Base-by-base conservation (phyloP, 371 early-diverging fungal genomes). In the Chytridiales sp. region DNA sequence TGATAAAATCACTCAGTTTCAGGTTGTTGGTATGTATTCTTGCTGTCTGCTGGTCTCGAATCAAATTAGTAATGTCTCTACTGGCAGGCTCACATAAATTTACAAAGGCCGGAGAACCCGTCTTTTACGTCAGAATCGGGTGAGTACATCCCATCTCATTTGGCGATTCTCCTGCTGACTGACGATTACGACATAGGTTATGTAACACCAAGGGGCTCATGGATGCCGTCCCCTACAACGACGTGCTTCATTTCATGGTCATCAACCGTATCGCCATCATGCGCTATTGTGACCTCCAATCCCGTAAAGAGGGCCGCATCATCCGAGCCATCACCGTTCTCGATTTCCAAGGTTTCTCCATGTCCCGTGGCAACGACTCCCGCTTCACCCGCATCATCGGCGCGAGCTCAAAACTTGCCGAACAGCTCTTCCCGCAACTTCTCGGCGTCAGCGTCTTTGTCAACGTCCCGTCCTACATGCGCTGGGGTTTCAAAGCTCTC, bases 381-480 rank as follows among this genome's bases (percentile, higher is more conserved):
- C 34, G 53, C 9, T 52, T 52, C 38, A 34, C 39, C 19, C 35
- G 26, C 17, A 40, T 36, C 19, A 9, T 52, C 24, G 53, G 53
- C 4, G 53, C 35, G 13, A 36, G 38, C n/a, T 52, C 53, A 19
- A 52, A 52, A 38, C 17, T 26, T 13, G 26, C 27, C 21, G 53
- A 52, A 26, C 35, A 52, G 38, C 35, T 52, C 39, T 52, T 52
- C 22, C 53, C 53, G 6, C 53, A 52, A 26, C 35, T 52, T 8
- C 35, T 52, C 19, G 53, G 53, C 9, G 19, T 22, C 13, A 35
- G 21, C 19, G 24, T 52, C 27, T 34, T 22, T 21, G 34, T 17
- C 9, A 52, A 52, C 27, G 38, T 26, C 1, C 53, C 53, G 17
- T 52, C 53, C 1, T 21, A 21, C 6, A 19, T 52, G 32, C 21